Conservation (phyloP, 257 asterid genomes). For the Henckelia pumila region DNA sequence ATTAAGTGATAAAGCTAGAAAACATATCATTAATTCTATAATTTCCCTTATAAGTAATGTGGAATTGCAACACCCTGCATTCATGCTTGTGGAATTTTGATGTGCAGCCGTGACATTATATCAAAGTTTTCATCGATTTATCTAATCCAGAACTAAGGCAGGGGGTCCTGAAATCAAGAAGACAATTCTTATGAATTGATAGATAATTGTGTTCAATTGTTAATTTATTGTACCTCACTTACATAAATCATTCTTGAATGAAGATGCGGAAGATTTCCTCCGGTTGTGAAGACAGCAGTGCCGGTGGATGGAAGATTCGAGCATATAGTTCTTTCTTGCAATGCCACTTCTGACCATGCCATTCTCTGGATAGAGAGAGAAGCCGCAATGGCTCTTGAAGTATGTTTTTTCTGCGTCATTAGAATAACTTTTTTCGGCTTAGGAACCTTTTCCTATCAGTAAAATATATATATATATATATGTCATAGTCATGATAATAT, state of each 20-base stretch:
- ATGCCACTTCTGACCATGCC: slow-evolving; percentile 91
- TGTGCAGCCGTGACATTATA: neutral
- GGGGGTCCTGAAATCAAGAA: neutral
- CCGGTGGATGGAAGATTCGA: slow-evolving; percentile 95
- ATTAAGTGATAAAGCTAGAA: neutral
- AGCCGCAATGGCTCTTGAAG: slow-evolving; percentile 67
- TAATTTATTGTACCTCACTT: slow-evolving; percentile 17
- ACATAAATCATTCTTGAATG: slow-evolving; percentile 14
- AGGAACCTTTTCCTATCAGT: neutral
- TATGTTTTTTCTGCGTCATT: slow-evolving; percentile 33
- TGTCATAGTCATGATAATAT: no score
- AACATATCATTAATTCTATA: no score
- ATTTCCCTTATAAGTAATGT: neutral
- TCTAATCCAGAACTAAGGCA: neutral
- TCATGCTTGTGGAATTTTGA: neutral
- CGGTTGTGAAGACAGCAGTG: slow-evolving; percentile 77
- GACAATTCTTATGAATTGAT: neutral
- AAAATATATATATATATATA: no score
- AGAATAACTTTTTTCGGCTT: no score
- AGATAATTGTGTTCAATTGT: neutral
- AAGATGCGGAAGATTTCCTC: slow-evolving; percentile 77
- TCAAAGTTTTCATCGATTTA: neutral
- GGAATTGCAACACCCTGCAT: neutral
- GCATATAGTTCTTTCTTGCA: slow-evolving; percentile 85
- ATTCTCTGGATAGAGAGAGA: slow-evolving; percentile 81